A percentile compares a stretch with the other conserved stretches of the same genome.
Evolutionary conservation across 2,329 filamentous ascomycete species (phyloP).

Genomic region (Aspergillus calidoustus): DNA sequence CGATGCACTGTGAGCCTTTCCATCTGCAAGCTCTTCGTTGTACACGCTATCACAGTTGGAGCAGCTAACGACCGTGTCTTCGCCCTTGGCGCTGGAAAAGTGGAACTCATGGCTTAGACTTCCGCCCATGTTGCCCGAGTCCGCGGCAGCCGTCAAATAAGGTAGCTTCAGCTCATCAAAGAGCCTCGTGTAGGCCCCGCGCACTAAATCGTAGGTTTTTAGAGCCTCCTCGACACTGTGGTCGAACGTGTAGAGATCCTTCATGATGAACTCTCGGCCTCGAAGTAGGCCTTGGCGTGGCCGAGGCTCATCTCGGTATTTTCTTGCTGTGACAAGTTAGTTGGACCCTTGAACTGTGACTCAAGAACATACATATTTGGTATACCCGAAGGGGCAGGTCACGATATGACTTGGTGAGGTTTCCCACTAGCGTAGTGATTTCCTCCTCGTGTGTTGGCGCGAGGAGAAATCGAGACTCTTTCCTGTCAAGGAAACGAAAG

Average conservation of each 20-base stretch:
- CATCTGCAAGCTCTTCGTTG: constrained; percentile 82
- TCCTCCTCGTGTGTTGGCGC: constrained; percentile 97
- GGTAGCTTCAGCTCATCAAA: constrained; percentile 84
- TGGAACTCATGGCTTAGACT: constrained; percentile 95
- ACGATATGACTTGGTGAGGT: constrained; percentile 78
- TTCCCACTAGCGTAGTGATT: constrained; percentile 79
- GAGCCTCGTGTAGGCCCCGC: constrained; percentile 72
- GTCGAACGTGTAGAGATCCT: constrained; percentile 97
- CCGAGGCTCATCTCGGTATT: constrained; percentile 90
- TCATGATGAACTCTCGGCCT: constrained; percentile 94
- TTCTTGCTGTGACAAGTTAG: constrained; percentile 63
- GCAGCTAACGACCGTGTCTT: constrained; percentile 84
- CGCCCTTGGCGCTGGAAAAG: constrained; percentile 76
- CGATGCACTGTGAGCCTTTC: constrained; percentile 31
- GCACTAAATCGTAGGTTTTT: constrained; percentile 78
- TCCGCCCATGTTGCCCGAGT: constrained; percentile 96
- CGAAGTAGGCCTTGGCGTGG: constrained; percentile 87
- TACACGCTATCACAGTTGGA: constrained; percentile 73
- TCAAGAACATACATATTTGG: constrained; percentile 70
- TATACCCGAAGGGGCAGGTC: constrained; percentile 85
- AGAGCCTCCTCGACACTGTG: constrained; percentile 68
- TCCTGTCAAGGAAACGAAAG: constrained; percentile 80
- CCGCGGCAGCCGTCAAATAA: constrained; percentile 82
- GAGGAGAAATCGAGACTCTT: constrained; percentile 73
- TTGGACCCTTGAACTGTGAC: background rate